Base-by-base conservation (phyloP, 768 basidiomycete genomes). In the Suillus decipiens region DNA sequence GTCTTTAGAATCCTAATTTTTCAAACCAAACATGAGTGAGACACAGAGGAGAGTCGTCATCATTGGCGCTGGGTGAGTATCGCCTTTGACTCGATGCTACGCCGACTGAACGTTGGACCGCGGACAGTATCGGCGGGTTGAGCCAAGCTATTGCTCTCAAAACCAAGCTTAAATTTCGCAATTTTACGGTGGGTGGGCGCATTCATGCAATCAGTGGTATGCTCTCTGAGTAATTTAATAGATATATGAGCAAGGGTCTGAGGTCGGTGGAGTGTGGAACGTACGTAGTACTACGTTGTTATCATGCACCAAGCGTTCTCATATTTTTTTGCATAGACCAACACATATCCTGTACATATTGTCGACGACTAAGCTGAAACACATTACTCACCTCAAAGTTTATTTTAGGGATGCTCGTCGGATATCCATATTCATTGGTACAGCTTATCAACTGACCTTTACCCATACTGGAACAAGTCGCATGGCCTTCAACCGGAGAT, bases 211-310 rank as follows among this genome's bases (percentile, higher is more conserved):
- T n/a, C 59, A n/a, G 11, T 17, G 42, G 36, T 3, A 19, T 33
- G 28, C 12, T 62, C 33, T 14, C 24, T 14, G 42, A 47, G 14
- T 42, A 15, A n/a, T 3, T 7, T 24, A 17, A 59, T 65, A 84
- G 84, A 79, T 84, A n/a, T 81, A 77, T 41, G 84, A 85, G 66
- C 80, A 81, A 60, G 78, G 70, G 5, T 54, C 59, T 3, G 78
- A 79, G 39, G 75, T 84, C 19, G 84, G 84, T 10, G 82, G 84
- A 42, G 82, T 81, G 39, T 85, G 83, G 83, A 74, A 81, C 63
- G 83, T 84, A 61, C 67, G 82, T 28, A n/a, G n/a, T n/a, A n/a
- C n/a, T n/a, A n/a, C n/a, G n/a, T 74, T 34, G 9, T 54, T 19
- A 17, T 14, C 33, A 12, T 31, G 22, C 17, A 19, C 8, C 37